Percentiles rank a stretch among this genome's conserved stretches.
Evolutionary conservation across 2,329 filamentous ascomycete species (phyloP).

Genomic region (Fusarium sp.): DNA sequence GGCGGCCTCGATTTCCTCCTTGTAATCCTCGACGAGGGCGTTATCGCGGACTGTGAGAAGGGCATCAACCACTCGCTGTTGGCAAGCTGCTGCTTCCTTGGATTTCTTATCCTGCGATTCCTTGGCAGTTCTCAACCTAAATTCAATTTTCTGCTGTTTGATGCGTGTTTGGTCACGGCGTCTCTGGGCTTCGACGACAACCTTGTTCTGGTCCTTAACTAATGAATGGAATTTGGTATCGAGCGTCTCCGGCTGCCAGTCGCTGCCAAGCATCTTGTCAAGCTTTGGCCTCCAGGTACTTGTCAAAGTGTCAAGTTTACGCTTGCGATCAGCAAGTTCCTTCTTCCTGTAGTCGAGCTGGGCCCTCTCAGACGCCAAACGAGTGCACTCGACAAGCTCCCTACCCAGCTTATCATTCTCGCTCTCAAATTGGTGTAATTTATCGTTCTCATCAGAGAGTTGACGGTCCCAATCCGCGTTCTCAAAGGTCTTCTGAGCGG

Average conservation of each 20-base stretch:
- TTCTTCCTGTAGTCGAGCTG: constrained; percentile 86
- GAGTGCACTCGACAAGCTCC: constrained; percentile 88
- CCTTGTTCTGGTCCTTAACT: constrained; percentile 67
- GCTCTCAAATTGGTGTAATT: constrained; percentile 77
- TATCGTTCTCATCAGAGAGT: constrained; percentile 73
- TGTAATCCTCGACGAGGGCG: constrained; percentile 66
- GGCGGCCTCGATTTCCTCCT: constrained; percentile 63
- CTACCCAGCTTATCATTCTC: constrained; percentile 77
- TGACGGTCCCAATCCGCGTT: constrained; percentile 76
- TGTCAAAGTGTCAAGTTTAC: constrained; percentile 81
- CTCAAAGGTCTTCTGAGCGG: constrained; percentile 72
- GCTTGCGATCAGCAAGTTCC: constrained; percentile 78
- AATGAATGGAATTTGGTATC: constrained; percentile 77
- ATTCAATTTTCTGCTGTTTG: constrained; percentile 82
- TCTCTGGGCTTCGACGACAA: constrained; percentile 74
- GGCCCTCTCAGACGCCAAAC: constrained; percentile 83
- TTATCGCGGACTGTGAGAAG: constrained; percentile 60
- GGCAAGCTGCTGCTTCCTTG: constrained; percentile 71
- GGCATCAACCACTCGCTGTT: constrained; percentile 66
- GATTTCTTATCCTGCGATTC: constrained; percentile 74
- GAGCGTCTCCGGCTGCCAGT: constrained; percentile 78
- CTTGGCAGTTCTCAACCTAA: constrained; percentile 74
- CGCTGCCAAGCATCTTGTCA: constrained; percentile 69
- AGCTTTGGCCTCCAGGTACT: constrained; percentile 81
- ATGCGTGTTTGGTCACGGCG: constrained; percentile 77